phyloP scores from a whole-genome alignment of 495 filamentous ascomycete genomes.

The Penicillium crystallinum region DNA sequence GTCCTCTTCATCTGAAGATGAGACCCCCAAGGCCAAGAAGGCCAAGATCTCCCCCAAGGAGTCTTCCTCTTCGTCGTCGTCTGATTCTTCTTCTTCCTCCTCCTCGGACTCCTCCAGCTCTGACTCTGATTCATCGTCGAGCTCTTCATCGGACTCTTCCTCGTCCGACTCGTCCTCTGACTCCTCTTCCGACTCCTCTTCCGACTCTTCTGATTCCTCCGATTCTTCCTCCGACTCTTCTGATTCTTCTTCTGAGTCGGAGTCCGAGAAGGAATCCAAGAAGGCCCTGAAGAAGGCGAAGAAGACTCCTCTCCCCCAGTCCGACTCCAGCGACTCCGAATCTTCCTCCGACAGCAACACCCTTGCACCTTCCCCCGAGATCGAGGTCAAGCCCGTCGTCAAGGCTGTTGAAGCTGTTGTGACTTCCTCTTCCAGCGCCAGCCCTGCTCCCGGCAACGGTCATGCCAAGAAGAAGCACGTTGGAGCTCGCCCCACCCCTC shows the following conservation, averaged over 20 bases:
- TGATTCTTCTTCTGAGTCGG: slow-evolving; percentile 34
- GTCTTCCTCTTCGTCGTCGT: slow-evolving; percentile 18
- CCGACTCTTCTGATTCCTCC: slow-evolving; percentile 17
- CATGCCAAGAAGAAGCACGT: slow-evolving; percentile 47
- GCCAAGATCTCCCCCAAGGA: slow-evolving; percentile 22
- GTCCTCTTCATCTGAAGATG: slow-evolving; percentile 20
- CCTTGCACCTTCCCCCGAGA: slow-evolving; percentile 29
- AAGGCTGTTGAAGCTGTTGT: slow-evolving; percentile 13
- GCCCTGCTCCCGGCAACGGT: slow-evolving; percentile 42
- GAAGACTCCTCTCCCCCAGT: slow-evolving; percentile 49
- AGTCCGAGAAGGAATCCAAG: slow-evolving; percentile 25
- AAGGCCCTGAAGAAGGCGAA: slow-evolving; percentile 45
- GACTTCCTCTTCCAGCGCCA: slow-evolving; percentile 34
- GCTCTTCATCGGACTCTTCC: slow-evolving; percentile 15
- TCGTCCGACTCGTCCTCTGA: slow-evolving; percentile 34
- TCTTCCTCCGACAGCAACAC: slow-evolving; percentile 30
- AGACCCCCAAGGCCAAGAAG: slow-evolving; percentile 40
- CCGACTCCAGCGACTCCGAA: slow-evolving; percentile 21
- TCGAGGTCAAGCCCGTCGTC: slow-evolving; percentile 23
- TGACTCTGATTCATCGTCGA: slow-evolving; percentile 18
- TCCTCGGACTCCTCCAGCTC: slow-evolving; percentile 24
- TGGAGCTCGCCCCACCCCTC: slow-evolving; percentile 41
- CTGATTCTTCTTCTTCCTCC: slow-evolving; percentile 21
- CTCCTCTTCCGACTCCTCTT: slow-evolving; percentile 26
- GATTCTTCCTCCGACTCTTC: slow-evolving; percentile 30